These are phyloP conservation scores for Malus sylvestris DNA, from an alignment of 306 rosid species.

Conservation along the genomic window DNA sequence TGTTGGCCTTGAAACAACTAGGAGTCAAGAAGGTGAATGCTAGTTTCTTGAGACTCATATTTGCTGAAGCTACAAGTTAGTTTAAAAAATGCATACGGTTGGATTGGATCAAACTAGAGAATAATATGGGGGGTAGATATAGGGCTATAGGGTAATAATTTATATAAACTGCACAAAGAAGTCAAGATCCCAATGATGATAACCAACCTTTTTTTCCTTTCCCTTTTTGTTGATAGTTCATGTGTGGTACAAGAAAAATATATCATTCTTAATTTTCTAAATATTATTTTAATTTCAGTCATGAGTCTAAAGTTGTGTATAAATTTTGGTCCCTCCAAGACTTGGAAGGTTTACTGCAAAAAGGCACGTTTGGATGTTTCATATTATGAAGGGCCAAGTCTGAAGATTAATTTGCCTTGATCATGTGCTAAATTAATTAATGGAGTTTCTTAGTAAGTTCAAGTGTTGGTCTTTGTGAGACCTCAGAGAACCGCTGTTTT, in stretches of 20 bases:
- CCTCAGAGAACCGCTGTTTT: neutral
- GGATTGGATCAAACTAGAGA: constrained; percentile 4
- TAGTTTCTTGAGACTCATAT: constrained; percentile 44
- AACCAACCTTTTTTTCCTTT: neutral
- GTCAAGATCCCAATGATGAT: constrained; percentile 16
- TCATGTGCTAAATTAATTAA: neutral
- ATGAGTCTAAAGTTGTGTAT: neutral
- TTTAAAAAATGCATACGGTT: constrained; percentile 4
- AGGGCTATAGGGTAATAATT: constrained; percentile 4
- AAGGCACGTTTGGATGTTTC: neutral
- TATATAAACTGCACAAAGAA: constrained; percentile 5
- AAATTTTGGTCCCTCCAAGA: constrained; percentile 18
- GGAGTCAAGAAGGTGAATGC: constrained; percentile 32
- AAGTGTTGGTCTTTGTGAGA: constrained; percentile 1
- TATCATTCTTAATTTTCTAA: neutral
- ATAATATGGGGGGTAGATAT: neutral
- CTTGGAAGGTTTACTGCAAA: constrained; percentile 27
- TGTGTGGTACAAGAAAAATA: neutral
- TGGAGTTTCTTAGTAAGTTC: constrained; percentile 18
- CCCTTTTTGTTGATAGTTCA: constrained; percentile 10
- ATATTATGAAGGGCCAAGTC: constrained; percentile 5
- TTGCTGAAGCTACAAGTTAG: neutral
- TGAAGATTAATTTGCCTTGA: neutral
- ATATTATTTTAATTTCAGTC: neutral
- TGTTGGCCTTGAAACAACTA: constrained; percentile 44